A percentile compares a stretch with the other conserved stretches of the same genome.
Conservation (phyloP, 768 basidiomycete species). For the Pleurotus citrinopileatus region DNA sequence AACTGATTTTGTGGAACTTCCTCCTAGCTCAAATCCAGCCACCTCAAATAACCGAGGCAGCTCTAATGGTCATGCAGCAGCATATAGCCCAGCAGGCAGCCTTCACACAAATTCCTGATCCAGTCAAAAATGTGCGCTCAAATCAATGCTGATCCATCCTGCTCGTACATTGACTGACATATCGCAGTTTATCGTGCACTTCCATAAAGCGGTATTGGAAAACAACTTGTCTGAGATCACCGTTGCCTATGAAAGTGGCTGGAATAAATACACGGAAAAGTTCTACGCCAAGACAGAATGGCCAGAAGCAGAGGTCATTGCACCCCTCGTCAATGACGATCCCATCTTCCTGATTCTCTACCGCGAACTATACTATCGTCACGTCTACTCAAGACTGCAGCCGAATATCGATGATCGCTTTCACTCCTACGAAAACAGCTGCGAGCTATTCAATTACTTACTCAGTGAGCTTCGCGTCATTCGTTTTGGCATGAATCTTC, state of each 20-base stretch:
- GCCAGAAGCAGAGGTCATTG: slow-evolving; percentile 96
- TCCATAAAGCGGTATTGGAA: slow-evolving; percentile 88
- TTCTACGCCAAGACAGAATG: slow-evolving; percentile 93
- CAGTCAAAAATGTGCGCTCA: slow-evolving; percentile 78
- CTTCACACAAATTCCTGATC: slow-evolving; percentile 81
- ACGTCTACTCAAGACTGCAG: slow-evolving; percentile 92
- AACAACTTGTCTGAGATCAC: slow-evolving; percentile 92
- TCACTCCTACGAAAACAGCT: slow-evolving; percentile 97
- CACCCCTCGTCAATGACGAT: slow-evolving; percentile 92
- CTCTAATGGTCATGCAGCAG: slow-evolving; percentile 72
- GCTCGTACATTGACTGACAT: slow-evolving; percentile 12
- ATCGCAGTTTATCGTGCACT: slow-evolving; percentile 86
- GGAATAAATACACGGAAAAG: slow-evolving; percentile 96
- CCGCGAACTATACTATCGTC: slow-evolving; percentile 92
- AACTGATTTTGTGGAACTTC: not conserved
- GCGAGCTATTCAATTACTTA: slow-evolving; percentile 97
- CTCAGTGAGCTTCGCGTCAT: slow-evolving; percentile 58
- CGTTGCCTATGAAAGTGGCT: slow-evolving; percentile 92
- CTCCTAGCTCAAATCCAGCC: slow-evolving; percentile 44
- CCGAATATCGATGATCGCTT: slow-evolving; percentile 97
- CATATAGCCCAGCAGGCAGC: slow-evolving; percentile 84
- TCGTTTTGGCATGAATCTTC: not conserved
- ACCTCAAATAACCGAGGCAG: slow-evolving; percentile 68
- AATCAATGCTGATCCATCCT: slow-evolving; percentile 4
- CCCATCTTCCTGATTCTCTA: slow-evolving; percentile 96